Percentiles rank a stretch among this genome's conserved stretches.
Evolutionary conservation across 2,329 filamentous ascomycete species (phyloP).

Genomic region (Hymenoscyphus repandus): DNA sequence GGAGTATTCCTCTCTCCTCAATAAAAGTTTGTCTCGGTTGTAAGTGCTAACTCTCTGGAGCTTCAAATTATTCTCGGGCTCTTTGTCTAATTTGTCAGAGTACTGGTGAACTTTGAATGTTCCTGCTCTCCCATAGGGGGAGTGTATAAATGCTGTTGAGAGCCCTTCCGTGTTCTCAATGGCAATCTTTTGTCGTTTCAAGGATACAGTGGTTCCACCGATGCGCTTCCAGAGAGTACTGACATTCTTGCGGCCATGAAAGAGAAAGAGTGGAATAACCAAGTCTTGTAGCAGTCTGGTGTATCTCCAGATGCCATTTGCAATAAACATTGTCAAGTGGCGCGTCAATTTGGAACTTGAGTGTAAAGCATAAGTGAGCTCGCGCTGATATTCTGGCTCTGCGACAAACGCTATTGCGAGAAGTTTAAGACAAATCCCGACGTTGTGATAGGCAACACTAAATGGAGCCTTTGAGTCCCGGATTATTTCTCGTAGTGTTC

Average conservation of each 20-base stretch:
- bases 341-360: conserved; percentile 27
- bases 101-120: conserved; percentile 17
- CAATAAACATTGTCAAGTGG: conserved; percentile 35
- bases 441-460: conserved; percentile 35
- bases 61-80: conserved; percentile 37
- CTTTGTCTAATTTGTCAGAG: conserved; percentile 30
- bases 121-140: conserved; percentile 11
- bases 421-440: conserved; percentile 42
- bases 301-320: conserved; percentile 45
- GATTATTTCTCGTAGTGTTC: conserved; percentile 6
- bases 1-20: conserved; percentile 18
- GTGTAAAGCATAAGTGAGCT: conserved; percentile 41
- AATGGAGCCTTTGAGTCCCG: conserved; percentile 16
- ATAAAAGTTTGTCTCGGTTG: conserved; percentile 41
- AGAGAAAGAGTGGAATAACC: conserved; percentile 24
- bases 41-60: conserved; percentile 44
- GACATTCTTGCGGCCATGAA: conserved; percentile 43
- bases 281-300: conserved; percentile 40
- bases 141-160: conserved; percentile 41
- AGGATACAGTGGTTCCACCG: conserved; percentile 42
- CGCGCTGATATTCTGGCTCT: conserved; percentile 47
- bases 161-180: conserved; percentile 43
- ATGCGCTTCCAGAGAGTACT: conserved; percentile 42
- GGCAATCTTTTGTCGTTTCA: conserved; percentile 42
- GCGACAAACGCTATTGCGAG: conserved; percentile 44